These are phyloP conservation scores for Ceratocystis diversiconidia DNA, from an alignment of 2,329 filamentous ascomycete genomes.

Conservation along the genomic window DNA sequence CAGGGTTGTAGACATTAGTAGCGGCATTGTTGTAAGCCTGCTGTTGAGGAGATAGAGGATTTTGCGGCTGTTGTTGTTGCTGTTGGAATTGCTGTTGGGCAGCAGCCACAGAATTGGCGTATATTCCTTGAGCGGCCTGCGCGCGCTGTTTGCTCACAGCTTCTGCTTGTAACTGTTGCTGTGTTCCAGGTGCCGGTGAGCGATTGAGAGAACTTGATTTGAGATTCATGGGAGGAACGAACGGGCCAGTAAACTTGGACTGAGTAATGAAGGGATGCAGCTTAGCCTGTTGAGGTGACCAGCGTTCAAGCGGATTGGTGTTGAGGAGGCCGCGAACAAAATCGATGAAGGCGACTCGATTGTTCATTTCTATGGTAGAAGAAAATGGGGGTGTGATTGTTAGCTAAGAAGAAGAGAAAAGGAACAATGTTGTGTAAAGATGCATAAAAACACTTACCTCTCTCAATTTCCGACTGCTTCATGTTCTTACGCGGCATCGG, in stretches of 20 bases:
- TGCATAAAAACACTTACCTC: slow-evolving; percentile 47
- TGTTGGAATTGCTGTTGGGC: slow-evolving; percentile 19
- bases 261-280: slow-evolving; percentile 97
- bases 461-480: slow-evolving; percentile 90
- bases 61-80: slow-evolving; percentile 15
- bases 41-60: slow-evolving; percentile 22
- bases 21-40: slow-evolving; percentile 35
- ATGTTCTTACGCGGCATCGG: slow-evolving; percentile 98
- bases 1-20: slow-evolving; percentile 21
- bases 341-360: slow-evolving; percentile 92
- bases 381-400: not conserved
- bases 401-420: not conserved
- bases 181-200: slow-evolving; percentile 81
- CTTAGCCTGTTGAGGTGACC: slow-evolving; percentile 96
- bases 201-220: slow-evolving; percentile 75
- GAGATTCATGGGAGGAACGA: slow-evolving; percentile 92
- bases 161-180: slow-evolving; percentile 91
- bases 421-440: not conserved
- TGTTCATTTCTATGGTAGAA: slow-evolving; percentile 73
- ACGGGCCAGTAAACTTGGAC: slow-evolving; percentile 89
- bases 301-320: slow-evolving; percentile 89
- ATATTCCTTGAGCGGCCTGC: slow-evolving; percentile 48
- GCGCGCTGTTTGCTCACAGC: slow-evolving; percentile 85
- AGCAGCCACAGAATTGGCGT: slow-evolving; percentile 50
- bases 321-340: slow-evolving; percentile 87